Conservation (phyloP, 495 filamentous ascomycete species). For the Articulospora tetracladia region DNA sequence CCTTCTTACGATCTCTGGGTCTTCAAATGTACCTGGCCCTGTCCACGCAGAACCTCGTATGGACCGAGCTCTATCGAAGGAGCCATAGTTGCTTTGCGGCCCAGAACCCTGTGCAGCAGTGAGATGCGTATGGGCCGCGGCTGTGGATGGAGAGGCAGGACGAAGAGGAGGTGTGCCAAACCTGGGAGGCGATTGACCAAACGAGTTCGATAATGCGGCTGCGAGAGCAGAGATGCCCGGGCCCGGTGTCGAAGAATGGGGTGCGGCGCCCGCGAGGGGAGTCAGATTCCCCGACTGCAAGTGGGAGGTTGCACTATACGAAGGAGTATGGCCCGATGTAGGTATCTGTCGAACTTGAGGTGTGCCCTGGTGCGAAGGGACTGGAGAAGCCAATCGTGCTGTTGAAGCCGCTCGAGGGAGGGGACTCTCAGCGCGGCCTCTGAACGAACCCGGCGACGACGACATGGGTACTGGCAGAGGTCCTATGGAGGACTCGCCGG, state of each 20-base stretch:
- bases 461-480: conserved; percentile 36
- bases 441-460: conserved; percentile 43
- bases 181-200: conserved; percentile 54
- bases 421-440: conserved; percentile 38
- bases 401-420: conserved; percentile 60
- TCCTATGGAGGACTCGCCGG: conserved; percentile 31
- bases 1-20: conserved; percentile 75
- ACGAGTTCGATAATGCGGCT: conserved; percentile 63
- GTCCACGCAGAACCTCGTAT: conserved; percentile 32
- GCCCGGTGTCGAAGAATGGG: conserved; percentile 47
- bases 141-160: conserved; percentile 50
- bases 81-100: conserved; percentile 69
- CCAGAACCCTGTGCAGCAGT: conserved; percentile 30
- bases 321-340: conserved; percentile 26
- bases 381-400: conserved; percentile 68
- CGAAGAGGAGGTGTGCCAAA: conserved; percentile 58
- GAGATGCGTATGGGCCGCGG: conserved; percentile 37
- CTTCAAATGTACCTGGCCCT: conserved; percentile 56
- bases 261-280: conserved; percentile 50
- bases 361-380: conserved; percentile 47
- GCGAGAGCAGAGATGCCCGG: conserved; percentile 76
- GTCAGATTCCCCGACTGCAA: conserved; percentile 33
- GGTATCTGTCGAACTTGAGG: conserved; percentile 45
- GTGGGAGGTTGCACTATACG: not conserved
- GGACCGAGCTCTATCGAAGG: conserved; percentile 61